Conservation (phyloP, 2,329 filamentous ascomycete species). For the Aspergillus ibericus region DNA sequence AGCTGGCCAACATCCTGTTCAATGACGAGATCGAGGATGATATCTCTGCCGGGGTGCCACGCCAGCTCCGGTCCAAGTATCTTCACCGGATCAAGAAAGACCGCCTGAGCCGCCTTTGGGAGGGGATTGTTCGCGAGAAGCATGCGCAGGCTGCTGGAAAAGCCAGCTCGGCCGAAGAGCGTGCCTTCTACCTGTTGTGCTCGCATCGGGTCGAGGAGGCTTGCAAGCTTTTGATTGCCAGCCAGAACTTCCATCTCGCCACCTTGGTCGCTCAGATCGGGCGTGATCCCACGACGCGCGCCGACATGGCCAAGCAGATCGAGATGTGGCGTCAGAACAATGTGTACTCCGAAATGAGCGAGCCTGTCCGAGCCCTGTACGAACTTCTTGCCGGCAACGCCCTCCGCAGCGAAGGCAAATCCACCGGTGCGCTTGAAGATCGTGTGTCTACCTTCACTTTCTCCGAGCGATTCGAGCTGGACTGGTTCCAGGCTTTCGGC, state of each 20-base stretch:
- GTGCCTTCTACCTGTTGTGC: conserved; percentile 76
- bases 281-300: conserved; percentile 65
- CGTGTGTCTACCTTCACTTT: conserved; percentile 77
- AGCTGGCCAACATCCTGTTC: conserved; percentile 82
- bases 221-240: conserved; percentile 73
- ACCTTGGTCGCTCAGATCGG: conserved; percentile 82
- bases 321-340: conserved; percentile 80
- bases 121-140: conserved; percentile 53
- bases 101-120: conserved; percentile 46
- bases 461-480: conserved; percentile 77
- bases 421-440: conserved; percentile 73
- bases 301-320: conserved; percentile 77
- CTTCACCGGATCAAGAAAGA: conserved; percentile 50
- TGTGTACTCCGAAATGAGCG: conserved; percentile 81
- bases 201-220: conserved; percentile 79
- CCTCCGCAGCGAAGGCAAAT: conserved; percentile 75
- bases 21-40: conserved; percentile 60
- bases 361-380: conserved; percentile 82
- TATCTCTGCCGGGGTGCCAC: conserved; percentile 44
- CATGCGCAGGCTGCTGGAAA: conserved; percentile 68
- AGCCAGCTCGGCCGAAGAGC: conserved; percentile 71
- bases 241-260: conserved; percentile 78
- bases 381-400: conserved; percentile 86
- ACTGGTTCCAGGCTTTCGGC: conserved; percentile 93
- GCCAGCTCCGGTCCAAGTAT: conserved; percentile 40